These are phyloP conservation scores for Penicillium atrosanguineum DNA, from an alignment of 495 filamentous ascomycete genomes.

Conservation along the genomic window DNA sequence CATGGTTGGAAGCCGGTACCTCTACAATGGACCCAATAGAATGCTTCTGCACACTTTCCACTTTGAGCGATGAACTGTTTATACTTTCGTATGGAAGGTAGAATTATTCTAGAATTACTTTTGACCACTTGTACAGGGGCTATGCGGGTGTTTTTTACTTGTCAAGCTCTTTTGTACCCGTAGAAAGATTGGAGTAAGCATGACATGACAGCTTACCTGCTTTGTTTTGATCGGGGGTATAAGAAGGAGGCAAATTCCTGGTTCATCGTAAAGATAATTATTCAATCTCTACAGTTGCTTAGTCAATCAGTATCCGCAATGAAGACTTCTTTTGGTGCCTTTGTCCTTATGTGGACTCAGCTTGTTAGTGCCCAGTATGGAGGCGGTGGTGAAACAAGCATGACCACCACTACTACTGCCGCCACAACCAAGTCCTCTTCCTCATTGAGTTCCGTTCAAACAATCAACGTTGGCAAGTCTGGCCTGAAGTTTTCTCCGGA, in stretches of 20 bases:
- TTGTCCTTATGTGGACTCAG: neutral
- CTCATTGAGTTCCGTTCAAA: neutral
- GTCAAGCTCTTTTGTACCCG: neutral
- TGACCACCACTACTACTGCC: neutral
- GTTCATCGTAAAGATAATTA: neutral
- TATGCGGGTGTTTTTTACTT: neutral
- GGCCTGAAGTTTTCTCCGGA: conserved; percentile 30
- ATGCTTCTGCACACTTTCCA: neutral
- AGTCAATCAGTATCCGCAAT: neutral
- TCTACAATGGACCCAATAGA: neutral
- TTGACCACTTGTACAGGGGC: neutral
- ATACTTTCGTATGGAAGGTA: neutral
- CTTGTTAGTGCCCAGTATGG: neutral
- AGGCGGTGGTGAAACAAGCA: neutral
- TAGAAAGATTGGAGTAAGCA: neutral
- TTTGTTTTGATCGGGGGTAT: neutral
- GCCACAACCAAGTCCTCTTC: neutral
- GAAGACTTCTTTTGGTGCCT: neutral
- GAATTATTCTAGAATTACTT: neutral
- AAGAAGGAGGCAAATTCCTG: neutral
- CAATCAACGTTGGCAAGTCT: conserved; percentile 24
- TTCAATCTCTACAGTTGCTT: neutral
- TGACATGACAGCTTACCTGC: neutral
- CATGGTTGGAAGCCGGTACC: neutral
- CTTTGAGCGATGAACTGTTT: neutral